Evolutionary conservation across 75 land plant species (phyloP), one percentile per base, ranked within the genome.

Genomic region (Picea glauca): DNA sequence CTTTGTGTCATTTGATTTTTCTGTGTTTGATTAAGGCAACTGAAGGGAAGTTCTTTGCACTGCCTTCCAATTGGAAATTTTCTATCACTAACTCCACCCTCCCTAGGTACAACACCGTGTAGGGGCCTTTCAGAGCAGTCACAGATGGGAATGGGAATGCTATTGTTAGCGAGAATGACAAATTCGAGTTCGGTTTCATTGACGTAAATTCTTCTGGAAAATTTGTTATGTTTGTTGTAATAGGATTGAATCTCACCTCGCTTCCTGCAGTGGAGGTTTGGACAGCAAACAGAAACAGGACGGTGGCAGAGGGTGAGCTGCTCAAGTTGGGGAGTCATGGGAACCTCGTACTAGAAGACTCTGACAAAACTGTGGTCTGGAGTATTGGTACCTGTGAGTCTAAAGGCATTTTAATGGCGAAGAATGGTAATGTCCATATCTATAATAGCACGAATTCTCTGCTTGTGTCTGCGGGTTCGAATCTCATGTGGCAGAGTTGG

Each of bases 401-500:
- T n/a, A 21, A 35, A 1, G 64, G 62, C 30, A 46, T 63, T 3
- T 23, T 18, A 11, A 74, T 82, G 43, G 31, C 59, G 30, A 62
- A 62, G 46, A 38, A 17, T 23, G 82, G 82, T 14, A 54, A 80
- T 62, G n/a, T 80, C 3, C 63, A 18, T 15, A 30, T 80, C 26
- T 26, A 13, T n/a, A 78, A 82, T 60, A 21, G 32, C 32, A 20
- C 66, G 1, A 43, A 23, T 38, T 3, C 31, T 12, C 35, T 68
- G 0, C 62, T 60, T 20, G 62, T 20, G 62, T 60, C 62, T 1
- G 21, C 5, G 1, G 6, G 62, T 18, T 60, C 21, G 18, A 60
- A n/a, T 60, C 62, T 60, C 7, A 70, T 79, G 76, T 79, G 80
- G 80, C 77, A 68, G n/a, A 76, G 82, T 70, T 80, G 58, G 43